Percentiles rank a stretch among this genome's conserved stretches.
Evolutionary conservation across 352 stramenopile species (phyloP).

Genomic region (Phytophthora cactorum): DNA sequence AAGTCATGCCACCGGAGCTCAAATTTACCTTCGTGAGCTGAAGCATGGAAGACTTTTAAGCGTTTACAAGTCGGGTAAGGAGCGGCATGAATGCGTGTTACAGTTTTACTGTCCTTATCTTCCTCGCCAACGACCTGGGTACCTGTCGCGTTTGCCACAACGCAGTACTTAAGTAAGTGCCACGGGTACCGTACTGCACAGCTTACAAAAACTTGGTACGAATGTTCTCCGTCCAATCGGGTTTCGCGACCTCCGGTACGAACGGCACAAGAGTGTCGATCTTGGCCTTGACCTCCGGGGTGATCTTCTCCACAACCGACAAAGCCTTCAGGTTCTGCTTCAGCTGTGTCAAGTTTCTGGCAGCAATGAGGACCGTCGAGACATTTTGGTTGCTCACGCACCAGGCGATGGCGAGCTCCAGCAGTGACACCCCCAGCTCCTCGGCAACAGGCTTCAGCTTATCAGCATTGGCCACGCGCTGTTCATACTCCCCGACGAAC

Average conservation of each 20-base stretch:
- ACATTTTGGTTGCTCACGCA: constrained; percentile 57
- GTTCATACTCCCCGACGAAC: constrained; percentile 14
- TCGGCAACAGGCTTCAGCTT: constrained; percentile 43
- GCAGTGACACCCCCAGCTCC: constrained; percentile 45
- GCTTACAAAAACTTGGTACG: neutral
- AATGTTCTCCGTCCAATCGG: neutral
- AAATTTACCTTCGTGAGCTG: no score
- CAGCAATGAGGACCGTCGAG: constrained; percentile 61
- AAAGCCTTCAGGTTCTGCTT: constrained; percentile 66
- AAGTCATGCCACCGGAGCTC: no score
- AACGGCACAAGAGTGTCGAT: constrained; percentile 47
- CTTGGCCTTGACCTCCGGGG: constrained; percentile 50
- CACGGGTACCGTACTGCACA: no score
- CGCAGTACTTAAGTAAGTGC: no score
- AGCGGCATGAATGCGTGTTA: no score
- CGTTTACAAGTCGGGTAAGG: no score
- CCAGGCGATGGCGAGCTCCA: constrained; percentile 64
- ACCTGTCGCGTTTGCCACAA: no score
- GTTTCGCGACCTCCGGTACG: neutral
- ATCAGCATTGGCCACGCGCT: constrained; percentile 32
- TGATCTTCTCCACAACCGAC: constrained; percentile 47
- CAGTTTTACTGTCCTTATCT: no score
- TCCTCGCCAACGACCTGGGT: no score
- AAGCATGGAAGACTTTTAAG: no score
- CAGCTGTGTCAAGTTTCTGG: constrained; percentile 47